Evolutionary conservation across 305 asterid species (phyloP).

Genomic region (Galium porrigens): DNA sequence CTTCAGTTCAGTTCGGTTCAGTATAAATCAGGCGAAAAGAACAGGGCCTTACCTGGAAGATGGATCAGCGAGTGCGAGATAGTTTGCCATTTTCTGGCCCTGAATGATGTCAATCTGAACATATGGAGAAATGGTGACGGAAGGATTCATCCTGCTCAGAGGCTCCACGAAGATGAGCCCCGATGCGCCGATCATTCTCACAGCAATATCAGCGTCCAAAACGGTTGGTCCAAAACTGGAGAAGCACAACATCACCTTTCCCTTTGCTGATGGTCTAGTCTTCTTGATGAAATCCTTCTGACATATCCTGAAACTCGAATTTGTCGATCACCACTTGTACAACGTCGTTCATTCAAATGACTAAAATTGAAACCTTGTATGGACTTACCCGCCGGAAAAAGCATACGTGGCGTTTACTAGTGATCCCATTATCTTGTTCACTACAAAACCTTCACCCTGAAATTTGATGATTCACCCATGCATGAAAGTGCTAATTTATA

Average conservation of each 20-base stretch:
- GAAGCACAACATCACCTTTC: conserved; percentile 42
- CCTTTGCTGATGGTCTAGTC: conserved; percentile 19
- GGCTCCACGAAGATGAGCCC: conserved; percentile 55
- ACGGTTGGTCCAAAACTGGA: conserved; percentile 24
- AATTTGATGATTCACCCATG: too few species aligned
- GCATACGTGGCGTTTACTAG: conserved; percentile 26
- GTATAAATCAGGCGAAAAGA: background rate
- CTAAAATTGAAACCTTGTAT: background rate
- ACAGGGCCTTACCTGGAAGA: conserved; percentile 1
- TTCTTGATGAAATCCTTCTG: conserved; percentile 17
- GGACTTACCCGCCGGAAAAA: conserved; percentile 31
- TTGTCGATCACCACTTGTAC: background rate
- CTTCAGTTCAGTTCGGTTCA: background rate
- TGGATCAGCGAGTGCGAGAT: conserved; percentile 11
- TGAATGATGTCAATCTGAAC: conserved; percentile 38
- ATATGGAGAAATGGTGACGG: conserved; percentile 34
- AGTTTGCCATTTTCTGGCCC: conserved; percentile 24
- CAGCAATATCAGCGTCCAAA: conserved; percentile 33
- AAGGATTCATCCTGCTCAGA: conserved; percentile 29
- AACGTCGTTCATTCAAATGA: too few species aligned
- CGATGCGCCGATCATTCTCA: conserved; percentile 25
- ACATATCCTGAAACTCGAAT: conserved; percentile 25
- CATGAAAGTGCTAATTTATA: too few species aligned
- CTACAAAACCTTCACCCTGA: conserved; percentile 50
- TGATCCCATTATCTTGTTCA: conserved; percentile 22